Evolutionary conservation across 2,329 filamentous ascomycete genomes (phyloP).

Genomic region (Blastomyces percursus): DNA sequence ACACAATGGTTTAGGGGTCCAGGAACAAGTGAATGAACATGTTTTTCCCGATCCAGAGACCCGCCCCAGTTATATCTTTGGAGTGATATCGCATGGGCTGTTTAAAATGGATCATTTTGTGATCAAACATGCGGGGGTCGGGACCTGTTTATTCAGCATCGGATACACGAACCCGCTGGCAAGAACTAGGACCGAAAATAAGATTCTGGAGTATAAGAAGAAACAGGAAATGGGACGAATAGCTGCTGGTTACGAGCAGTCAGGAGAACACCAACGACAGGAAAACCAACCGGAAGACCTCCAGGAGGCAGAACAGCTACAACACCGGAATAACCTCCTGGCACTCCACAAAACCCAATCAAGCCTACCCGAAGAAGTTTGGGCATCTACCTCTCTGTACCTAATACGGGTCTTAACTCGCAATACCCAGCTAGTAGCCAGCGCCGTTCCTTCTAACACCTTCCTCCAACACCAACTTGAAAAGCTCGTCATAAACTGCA

Average conservation of each 20-base stretch:
- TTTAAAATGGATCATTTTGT: constrained; percentile 41
- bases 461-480: constrained; percentile 68
- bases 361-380: constrained; percentile 10
- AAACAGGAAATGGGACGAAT: neutral
- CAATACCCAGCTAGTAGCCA: constrained; percentile 50
- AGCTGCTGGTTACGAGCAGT: neutral
- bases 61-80: constrained; percentile 67
- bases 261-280: neutral
- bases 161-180: constrained; percentile 20
- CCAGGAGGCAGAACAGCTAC: neutral
- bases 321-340: neutral
- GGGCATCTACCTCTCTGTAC: constrained; percentile 42
- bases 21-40: constrained; percentile 62
- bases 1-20: constrained; percentile 70
- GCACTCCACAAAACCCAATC: neutral
- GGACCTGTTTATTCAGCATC: constrained; percentile 47
- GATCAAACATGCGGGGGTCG: constrained; percentile 48
- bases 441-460: constrained; percentile 46
- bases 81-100: constrained; percentile 51
- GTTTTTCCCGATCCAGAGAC: constrained; percentile 56
- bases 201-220: neutral
- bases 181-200: constrained; percentile 14
- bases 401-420: constrained; percentile 55
- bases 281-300: neutral
- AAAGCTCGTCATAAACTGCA: constrained; percentile 60